Percentiles rank a stretch among this genome's conserved stretches.
These are phyloP conservation scores for Chrysoporthe deuterocubensis DNA, from an alignment of 2,329 filamentous ascomycete genomes.

Conservation along the genomic window DNA sequence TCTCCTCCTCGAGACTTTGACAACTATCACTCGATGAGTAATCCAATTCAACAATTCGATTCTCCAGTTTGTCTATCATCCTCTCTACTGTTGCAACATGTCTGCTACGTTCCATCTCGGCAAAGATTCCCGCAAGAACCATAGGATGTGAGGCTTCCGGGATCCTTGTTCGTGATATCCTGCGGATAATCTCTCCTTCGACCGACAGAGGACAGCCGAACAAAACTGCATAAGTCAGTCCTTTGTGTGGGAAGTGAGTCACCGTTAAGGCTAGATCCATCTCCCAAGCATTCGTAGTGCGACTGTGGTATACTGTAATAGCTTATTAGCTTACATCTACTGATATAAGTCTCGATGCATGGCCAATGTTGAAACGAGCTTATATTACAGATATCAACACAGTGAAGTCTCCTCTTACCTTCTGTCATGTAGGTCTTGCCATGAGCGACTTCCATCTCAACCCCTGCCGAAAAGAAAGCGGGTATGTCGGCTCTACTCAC, in stretches of 20 bases:
- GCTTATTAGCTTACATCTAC: neutral
- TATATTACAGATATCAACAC: neutral
- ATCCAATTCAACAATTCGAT: constrained; percentile 31
- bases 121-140: constrained; percentile 37
- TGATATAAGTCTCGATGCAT: neutral
- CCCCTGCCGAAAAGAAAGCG: constrained; percentile 29
- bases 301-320: constrained; percentile 35
- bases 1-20: constrained; percentile 19
- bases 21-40: constrained; percentile 10
- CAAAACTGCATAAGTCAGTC: constrained; percentile 33
- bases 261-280: constrained; percentile 34
- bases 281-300: constrained; percentile 35
- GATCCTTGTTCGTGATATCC: constrained; percentile 16
- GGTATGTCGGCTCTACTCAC: constrained; percentile 34
- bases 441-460: constrained; percentile 22
- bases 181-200: constrained; percentile 30
- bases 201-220: constrained; percentile 32
- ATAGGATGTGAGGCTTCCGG: constrained; percentile 34
- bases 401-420: constrained; percentile 20
- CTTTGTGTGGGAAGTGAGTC: constrained; percentile 34
- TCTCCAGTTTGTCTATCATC: constrained; percentile 33
- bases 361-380: too few relatives aligned
- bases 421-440: constrained; percentile 20
- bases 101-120: constrained; percentile 37
- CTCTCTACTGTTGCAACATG: constrained; percentile 31